Evolutionary conservation across 805 yeast species (phyloP).

Genomic region (Suhomyces emberorum): DNA sequence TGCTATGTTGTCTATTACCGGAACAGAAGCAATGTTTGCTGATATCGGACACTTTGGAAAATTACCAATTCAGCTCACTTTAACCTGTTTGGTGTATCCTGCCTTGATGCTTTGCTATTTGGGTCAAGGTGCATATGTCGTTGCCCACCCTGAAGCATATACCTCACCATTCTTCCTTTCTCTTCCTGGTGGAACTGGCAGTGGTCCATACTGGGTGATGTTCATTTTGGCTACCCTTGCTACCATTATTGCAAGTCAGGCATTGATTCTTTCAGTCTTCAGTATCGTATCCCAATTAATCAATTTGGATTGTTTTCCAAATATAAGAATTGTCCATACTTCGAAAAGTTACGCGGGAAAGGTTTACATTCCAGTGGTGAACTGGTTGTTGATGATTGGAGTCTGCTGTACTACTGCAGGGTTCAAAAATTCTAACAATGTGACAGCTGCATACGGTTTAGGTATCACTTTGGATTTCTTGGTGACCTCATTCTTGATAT

Average conservation of each 20-base stretch:
- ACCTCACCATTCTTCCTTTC: slow-evolving; percentile 47
- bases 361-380: slow-evolving; percentile 51
- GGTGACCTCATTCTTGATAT: slow-evolving; percentile 47
- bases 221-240: slow-evolving; percentile 52
- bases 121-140: slow-evolving; percentile 55
- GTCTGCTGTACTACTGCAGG: slow-evolving; percentile 52
- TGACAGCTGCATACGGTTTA: slow-evolving; percentile 60
- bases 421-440: slow-evolving; percentile 45
- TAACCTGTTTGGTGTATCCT: slow-evolving; percentile 48
- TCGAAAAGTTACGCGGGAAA: slow-evolving; percentile 46
- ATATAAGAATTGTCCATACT: slow-evolving; percentile 43
- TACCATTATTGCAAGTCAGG: slow-evolving; percentile 60
- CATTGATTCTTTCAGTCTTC: slow-evolving; percentile 54
- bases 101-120: slow-evolving; percentile 49
- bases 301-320: slow-evolving; percentile 53
- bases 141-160: slow-evolving; percentile 35
- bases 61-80: slow-evolving; percentile 47
- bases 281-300: slow-evolving; percentile 52
- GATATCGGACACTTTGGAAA: slow-evolving; percentile 58
- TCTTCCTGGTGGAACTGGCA: slow-evolving; percentile 47
- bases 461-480: slow-evolving; percentile 56
- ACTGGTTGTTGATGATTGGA: slow-evolving; percentile 49
- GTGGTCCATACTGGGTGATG: slow-evolving; percentile 47
- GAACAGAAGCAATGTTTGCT: slow-evolving; percentile 64
- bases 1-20: slow-evolving; percentile 55